Evolutionary conservation across 306 rosid species (phyloP).

Genomic region (Inga laurina): DNA sequence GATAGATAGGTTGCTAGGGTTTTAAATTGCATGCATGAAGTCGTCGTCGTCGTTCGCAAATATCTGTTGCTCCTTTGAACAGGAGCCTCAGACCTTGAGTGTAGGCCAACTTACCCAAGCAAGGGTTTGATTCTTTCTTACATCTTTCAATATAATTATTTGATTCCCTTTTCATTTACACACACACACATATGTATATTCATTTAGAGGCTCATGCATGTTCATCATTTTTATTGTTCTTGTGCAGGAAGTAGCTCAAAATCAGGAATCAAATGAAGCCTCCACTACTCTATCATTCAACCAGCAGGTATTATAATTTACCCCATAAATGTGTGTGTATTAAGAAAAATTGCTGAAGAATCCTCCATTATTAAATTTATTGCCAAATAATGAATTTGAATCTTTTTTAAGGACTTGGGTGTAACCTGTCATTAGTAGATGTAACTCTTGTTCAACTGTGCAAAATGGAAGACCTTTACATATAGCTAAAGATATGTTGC

Average conservation of each 20-base stretch:
- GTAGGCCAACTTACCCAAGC: conserved; percentile 64
- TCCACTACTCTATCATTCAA: conserved; percentile 27
- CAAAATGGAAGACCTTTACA: too few relatives aligned
- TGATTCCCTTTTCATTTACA: too few relatives aligned
- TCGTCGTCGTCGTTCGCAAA: conserved; percentile 45
- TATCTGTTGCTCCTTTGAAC: conserved; percentile 65
- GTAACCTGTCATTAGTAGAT: too few relatives aligned
- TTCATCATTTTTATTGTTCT: conserved; percentile 19
- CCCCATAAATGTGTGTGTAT: too few relatives aligned
- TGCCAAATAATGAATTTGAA: too few relatives aligned
- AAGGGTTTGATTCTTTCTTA: conserved; percentile 44
- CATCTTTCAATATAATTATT: too few relatives aligned
- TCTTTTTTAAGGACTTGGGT: too few relatives aligned
- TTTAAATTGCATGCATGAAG: conserved; percentile 1
- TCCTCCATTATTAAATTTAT: too few relatives aligned
- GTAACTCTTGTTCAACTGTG: too few relatives aligned
- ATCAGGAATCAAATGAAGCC: conserved; percentile 58
- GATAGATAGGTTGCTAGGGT: neutral
- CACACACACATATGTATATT: too few relatives aligned
- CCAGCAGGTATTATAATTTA: conserved; percentile 29
- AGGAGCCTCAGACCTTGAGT: conserved; percentile 78
- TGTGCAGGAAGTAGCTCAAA: conserved; percentile 75
- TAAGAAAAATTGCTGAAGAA: too few relatives aligned
- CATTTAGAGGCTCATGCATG: neutral
- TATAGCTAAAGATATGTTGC: too few relatives aligned